A percentile compares a stretch with the other conserved stretches of the same genome.
Evolutionary conservation across 2,329 filamentous ascomycete genomes (phyloP).

Genomic region (Metarhizium humberi): DNA sequence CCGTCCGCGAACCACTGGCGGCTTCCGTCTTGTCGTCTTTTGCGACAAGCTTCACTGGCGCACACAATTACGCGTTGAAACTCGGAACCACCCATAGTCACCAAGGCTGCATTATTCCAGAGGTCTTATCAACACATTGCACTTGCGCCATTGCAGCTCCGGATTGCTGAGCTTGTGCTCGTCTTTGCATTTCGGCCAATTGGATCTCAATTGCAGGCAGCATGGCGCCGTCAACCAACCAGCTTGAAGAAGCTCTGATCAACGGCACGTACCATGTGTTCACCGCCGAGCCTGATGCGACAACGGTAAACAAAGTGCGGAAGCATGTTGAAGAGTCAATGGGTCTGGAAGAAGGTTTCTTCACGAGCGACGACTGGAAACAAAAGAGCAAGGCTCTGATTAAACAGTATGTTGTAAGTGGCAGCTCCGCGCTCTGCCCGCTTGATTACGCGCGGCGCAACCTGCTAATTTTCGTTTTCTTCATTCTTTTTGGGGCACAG

Average conservation of each 20-base stretch:
- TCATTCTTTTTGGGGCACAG: conserved; percentile 11
- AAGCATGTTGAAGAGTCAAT: conserved; percentile 40
- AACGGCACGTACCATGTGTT: conserved; percentile 38
- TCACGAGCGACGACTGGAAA: conserved; percentile 44
- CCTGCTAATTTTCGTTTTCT: not conserved
- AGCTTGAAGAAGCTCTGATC: conserved; percentile 36
- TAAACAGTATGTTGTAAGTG: conserved; percentile 42
- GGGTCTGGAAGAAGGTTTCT: conserved; percentile 40
- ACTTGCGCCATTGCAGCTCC: not conserved
- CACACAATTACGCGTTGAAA: not conserved
- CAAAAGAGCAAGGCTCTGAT: conserved; percentile 49
- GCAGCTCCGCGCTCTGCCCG: not conserved
- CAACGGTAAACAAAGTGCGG: conserved; percentile 50
- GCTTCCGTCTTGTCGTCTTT: not conserved
- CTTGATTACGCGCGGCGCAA: not conserved
- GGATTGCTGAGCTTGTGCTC: not conserved
- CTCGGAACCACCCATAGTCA: not conserved
- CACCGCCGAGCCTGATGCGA: conserved; percentile 30
- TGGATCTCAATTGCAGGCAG: not conserved
- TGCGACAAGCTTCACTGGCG: not conserved
- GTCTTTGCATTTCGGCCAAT: not conserved
- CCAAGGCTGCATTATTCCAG: not conserved
- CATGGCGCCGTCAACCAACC: conserved; percentile 25
- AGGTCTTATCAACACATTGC: not conserved
- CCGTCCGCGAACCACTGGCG: not conserved